Evolutionary conservation across 257 asterid genomes (phyloP).

Genomic region (Linaria vulgaris): DNA sequence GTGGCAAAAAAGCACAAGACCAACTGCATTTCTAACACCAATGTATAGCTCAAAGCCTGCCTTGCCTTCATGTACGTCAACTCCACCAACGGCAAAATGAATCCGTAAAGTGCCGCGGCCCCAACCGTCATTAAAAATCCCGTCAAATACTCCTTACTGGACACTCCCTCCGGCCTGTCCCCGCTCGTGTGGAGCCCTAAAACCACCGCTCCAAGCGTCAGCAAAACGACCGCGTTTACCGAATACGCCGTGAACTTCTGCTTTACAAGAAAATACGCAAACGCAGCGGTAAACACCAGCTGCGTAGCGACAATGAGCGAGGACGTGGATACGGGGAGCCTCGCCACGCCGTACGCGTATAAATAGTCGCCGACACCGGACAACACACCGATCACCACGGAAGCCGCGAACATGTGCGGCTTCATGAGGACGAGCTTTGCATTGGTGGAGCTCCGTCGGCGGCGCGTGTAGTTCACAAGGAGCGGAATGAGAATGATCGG

Average conservation of each 20-base stretch:
- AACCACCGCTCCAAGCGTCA: slow-evolving; percentile 32
- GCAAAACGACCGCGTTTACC: slow-evolving; percentile 13
- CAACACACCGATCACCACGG: background rate
- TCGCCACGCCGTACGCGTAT: background rate
- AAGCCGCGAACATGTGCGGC: background rate
- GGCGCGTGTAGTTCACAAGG: slow-evolving; percentile 1
- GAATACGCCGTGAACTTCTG: too few species aligned
- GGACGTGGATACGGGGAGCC: too few species aligned
- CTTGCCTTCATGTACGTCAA: slow-evolving; percentile 2
- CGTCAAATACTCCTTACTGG: slow-evolving; percentile 18
- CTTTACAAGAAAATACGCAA: too few species aligned
- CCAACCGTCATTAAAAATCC: slow-evolving; percentile 24
- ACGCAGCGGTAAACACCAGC: too few species aligned
- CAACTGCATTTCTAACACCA: background rate
- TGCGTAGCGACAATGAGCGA: too few species aligned
- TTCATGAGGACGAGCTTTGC: background rate
- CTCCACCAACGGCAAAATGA: slow-evolving; percentile 22
- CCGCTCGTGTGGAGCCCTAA: slow-evolving; percentile 27
- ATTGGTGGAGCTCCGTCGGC: background rate
- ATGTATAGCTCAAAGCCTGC: too few species aligned
- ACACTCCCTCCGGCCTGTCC: slow-evolving; percentile 29
- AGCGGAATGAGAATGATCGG: too few species aligned
- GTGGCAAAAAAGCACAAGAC: background rate
- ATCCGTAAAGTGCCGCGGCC: slow-evolving; percentile 1
- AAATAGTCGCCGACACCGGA: background rate